phyloP scores from a whole-genome alignment of 2,329 filamentous ascomycete species.

The Daldinia sp. region DNA sequence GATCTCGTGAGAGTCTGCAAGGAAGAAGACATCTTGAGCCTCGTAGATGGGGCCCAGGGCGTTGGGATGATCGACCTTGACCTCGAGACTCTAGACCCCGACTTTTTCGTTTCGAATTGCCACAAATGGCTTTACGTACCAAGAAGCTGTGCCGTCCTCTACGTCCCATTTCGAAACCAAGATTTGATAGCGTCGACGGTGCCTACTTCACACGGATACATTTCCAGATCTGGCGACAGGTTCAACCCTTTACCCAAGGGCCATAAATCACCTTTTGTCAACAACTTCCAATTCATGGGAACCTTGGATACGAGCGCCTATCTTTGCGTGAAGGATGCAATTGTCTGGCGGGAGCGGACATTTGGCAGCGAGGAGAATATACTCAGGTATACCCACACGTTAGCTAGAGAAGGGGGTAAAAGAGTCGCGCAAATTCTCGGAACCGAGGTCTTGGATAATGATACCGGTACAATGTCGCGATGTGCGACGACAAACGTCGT shows the following conservation, averaged over 20 bases:
- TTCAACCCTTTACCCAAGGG: constrained; percentile 54
- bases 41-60: constrained; percentile 86
- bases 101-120: constrained; percentile 88
- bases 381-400: constrained; percentile 64
- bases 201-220: constrained; percentile 83
- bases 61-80: constrained; percentile 81
- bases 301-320: constrained; percentile 78
- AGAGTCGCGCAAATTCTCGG: constrained; percentile 68
- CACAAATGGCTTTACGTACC: constrained; percentile 92
- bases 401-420: constrained; percentile 71
- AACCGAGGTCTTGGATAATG: constrained; percentile 77
- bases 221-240: constrained; percentile 52
- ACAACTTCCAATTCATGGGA: constrained; percentile 78
- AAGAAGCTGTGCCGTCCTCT: constrained; percentile 80
- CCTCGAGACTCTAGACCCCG: constrained; percentile 71
- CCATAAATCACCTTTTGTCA: constrained; percentile 67
- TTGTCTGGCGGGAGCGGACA: constrained; percentile 73
- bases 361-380: constrained; percentile 80
- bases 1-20: constrained; percentile 69
- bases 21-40: constrained; percentile 72
- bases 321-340: constrained; percentile 73
- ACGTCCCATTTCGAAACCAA: constrained; percentile 81
- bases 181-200: constrained; percentile 75
- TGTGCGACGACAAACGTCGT: constrained; percentile 78
- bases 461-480: constrained; percentile 64